Evolutionary conservation across 129 eudicot genomes (phyloP).

Genomic region (Flaveria bidentis): DNA sequence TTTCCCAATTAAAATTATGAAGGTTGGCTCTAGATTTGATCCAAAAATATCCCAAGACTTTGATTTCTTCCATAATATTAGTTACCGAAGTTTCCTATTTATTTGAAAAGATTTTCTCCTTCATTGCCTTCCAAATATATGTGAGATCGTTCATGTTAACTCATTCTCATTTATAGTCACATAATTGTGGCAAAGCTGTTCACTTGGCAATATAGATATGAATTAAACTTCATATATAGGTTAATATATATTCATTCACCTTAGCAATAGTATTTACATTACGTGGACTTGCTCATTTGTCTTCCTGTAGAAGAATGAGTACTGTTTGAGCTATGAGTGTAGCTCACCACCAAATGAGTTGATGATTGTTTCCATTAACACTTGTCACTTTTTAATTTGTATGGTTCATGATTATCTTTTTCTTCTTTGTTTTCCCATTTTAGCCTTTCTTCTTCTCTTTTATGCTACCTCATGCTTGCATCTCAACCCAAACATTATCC

Average conservation of each 20-base stretch:
- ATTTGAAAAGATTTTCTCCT: too few species aligned
- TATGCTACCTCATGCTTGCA: conserved; percentile 30
- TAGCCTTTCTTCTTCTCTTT: conserved; percentile 33
- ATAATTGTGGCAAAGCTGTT: background rate
- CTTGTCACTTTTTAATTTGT: conserved; percentile 59
- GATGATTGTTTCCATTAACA: conserved; percentile 60
- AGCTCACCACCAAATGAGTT: conserved; percentile 68
- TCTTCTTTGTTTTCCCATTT: conserved; percentile 35
- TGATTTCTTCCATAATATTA: too few species aligned
- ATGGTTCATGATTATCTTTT: conserved; percentile 44
- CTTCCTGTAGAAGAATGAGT: conserved; percentile 34
- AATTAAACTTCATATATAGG: conserved; percentile 16
- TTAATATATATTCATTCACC: background rate
- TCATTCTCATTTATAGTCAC: background rate
- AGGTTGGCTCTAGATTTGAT: too few species aligned
- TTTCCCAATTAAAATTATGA: too few species aligned
- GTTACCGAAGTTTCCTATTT: too few species aligned
- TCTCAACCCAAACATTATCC: conserved; percentile 24
- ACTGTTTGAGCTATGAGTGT: conserved; percentile 44
- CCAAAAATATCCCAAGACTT: too few species aligned
- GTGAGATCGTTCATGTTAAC: background rate
- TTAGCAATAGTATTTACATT: background rate
- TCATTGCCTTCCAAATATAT: too few species aligned
- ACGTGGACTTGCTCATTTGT: conserved; percentile 24
- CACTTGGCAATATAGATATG: conserved; percentile 13